Base-by-base conservation (phyloP, 2,329 filamentous ascomycete genomes). In the Knufia fluminis region DNA sequence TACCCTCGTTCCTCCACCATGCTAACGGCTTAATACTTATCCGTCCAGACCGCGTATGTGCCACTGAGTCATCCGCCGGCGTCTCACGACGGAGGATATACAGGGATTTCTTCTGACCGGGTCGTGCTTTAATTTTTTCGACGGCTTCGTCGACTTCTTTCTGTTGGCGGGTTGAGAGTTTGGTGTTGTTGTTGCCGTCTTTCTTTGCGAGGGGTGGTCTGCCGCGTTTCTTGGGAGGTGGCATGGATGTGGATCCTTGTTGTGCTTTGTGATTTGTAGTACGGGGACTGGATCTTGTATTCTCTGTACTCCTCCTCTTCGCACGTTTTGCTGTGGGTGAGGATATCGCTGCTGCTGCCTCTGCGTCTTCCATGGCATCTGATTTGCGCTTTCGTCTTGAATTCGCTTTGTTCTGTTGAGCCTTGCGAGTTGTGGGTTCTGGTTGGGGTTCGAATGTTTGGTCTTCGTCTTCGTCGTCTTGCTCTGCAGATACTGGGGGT, bases 1-100 rank as follows among this genome's bases (percentile, higher is more conserved):
- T 79, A 48, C 78, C 79, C 64, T 97, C 91, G 57, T 89, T 89
- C 59, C 82, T 82, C 91, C 91, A 97, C 63, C 78, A 94, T 22
- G 86, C 80, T 28, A 96, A 68, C 0, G 90, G 92, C 52, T 80
- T 79, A 54, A 87, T 82, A 8, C 86, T 87, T 46, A 80, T 79
- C 50, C 92, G 80, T 1, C 88, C 90, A 10, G 84, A 91, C 48
- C 88, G 82, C n/a, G 77, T 77, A 45, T 83, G 86, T 39, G 74
- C 77, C 24, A 73, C 72, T 54, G 78, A 71, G 22, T 68, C 71
- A 47, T 80, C 74, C 1, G 70, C 64, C n/a, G 74, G 71, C 10
- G 67, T 69, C 59, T 77, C 73, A 40, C 71, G 68, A 52, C 73
- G 71, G 41, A 64, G 23, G 24, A 49, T 43, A 76, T 74, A 54